phyloP scores from a whole-genome alignment of 192 early-diverging fungal species.

The Gaertneriomyces sp. region DNA sequence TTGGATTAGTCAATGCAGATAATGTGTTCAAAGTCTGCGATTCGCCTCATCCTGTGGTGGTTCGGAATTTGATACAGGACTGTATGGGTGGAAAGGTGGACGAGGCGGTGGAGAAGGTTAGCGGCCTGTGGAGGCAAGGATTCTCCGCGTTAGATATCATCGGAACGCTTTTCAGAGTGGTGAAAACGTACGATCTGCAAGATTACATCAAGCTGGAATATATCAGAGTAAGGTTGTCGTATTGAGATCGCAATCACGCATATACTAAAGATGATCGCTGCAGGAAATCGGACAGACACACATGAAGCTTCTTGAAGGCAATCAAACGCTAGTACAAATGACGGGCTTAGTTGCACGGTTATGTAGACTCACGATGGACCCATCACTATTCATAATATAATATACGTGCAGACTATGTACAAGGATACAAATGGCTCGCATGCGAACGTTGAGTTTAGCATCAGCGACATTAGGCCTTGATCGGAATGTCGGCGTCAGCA shows the following conservation, averaged over 20 bases:
- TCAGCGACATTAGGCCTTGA: too few species aligned
- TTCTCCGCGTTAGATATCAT: slow-evolving; percentile 90
- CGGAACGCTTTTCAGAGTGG: slow-evolving; percentile 85
- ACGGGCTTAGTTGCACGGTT: slow-evolving; percentile 73
- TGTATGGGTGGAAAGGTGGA: slow-evolving; percentile 69
- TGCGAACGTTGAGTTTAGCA: too few species aligned
- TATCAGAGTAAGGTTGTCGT: slow-evolving; percentile 60
- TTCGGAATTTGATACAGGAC: slow-evolving; percentile 69
- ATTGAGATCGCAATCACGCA: not conserved
- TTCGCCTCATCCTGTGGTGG: slow-evolving; percentile 84
- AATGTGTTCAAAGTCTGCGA: slow-evolving; percentile 98
- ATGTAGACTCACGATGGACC: slow-evolving; percentile 34
- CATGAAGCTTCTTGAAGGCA: slow-evolving; percentile 88
- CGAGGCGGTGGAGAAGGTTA: slow-evolving; percentile 65
- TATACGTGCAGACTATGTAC: not conserved
- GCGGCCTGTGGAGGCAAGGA: slow-evolving; percentile 74
- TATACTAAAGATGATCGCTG: slow-evolving; percentile 4
- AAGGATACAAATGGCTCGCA: too few species aligned
- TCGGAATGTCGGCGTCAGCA: too few species aligned
- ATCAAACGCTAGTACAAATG: slow-evolving; percentile 79
- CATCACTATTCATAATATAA: slow-evolving; percentile 22
- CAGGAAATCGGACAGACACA: slow-evolving; percentile 91
- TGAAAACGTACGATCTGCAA: slow-evolving; percentile 70
- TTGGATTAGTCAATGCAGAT: slow-evolving; percentile 76
- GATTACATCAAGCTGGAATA: slow-evolving; percentile 83